Percentiles rank a stretch among this genome's conserved stretches.
Evolutionary conservation across 2,329 filamentous ascomycete genomes (phyloP).

Genomic region (Penicillium sp.): DNA sequence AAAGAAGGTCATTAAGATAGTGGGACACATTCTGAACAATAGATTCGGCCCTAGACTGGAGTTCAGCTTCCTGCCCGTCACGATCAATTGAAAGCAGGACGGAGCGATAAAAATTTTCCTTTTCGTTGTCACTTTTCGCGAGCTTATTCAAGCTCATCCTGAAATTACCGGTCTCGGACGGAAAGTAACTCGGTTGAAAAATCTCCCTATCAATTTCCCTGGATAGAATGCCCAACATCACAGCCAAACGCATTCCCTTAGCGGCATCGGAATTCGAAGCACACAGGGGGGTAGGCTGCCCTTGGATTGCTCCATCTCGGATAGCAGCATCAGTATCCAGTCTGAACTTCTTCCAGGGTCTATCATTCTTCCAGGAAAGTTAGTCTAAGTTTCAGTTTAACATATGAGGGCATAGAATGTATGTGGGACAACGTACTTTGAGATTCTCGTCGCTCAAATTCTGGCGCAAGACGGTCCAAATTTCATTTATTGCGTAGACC

Average conservation of each 20-base stretch:
- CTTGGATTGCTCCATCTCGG: neutral
- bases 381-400: conserved; percentile 2
- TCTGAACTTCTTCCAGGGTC: neutral
- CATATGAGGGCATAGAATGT: conserved; percentile 1
- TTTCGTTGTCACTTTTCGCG: neutral
- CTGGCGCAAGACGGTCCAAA: neutral
- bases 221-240: neutral
- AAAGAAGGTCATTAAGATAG: neutral
- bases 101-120: neutral
- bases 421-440: conserved; percentile 1
- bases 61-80: neutral
- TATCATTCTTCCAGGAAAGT: neutral
- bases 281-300: neutral
- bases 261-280: neutral
- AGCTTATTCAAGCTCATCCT: neutral
- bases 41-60: neutral
- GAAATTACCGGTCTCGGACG: neutral
- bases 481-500: neutral
- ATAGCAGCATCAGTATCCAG: neutral
- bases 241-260: neutral
- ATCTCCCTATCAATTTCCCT: neutral
- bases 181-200: neutral
- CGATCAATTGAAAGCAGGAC: neutral
- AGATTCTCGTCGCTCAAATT: conserved; percentile 5
- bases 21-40: neutral